Base-by-base conservation (phyloP, 2,329 filamentous ascomycete species). In the Colletotrichum endophyticum region DNA sequence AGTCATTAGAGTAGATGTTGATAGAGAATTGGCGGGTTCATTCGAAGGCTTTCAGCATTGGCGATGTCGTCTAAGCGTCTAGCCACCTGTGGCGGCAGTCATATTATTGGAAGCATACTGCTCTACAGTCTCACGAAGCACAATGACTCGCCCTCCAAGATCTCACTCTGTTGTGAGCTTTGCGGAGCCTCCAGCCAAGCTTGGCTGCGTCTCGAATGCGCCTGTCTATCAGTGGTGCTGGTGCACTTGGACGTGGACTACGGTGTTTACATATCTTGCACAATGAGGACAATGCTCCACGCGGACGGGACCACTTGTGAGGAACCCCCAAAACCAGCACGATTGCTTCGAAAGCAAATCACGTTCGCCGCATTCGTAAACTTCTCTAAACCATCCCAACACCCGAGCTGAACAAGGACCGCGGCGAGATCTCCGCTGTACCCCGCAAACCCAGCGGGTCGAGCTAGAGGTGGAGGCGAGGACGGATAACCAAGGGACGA, bases 391-490 rank as follows among this genome's bases (percentile, higher is more conserved):
- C 25, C 19, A 8, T n/a, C 34, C 11, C 30, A 53, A 61, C 32
- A 69, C 7, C 27, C 27, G n/a, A 25, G 11, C 15, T 68, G 16
- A 28, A 44, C 64, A 69, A 34, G 70, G 64, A 56, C 36, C 11
- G 70, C 64, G 70, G 70, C 64, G 64, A 73, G 70, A 61, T 73
- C 64, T 32, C 70, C 70, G 70, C 70, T 39, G 64, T 62, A 68
- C 70, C 70, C 70, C 70, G 70, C 70, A 68, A 62, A 73, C 36
- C 32, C 63, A 32, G 64, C 36, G 53, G 70, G 36, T 68, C 63
- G 8, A n/a, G 56, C 25, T 15, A 25, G 32, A 53, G 70, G 70
- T 73, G 70, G 70, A 73, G 70, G 63, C 64, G 70, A 69, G 49
- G 44, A 30, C 66, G 70, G 25, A 62, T 68, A 36, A 49, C 27